These are phyloP conservation scores for Wilhelminamyces savonicus DNA, from an alignment of 805 yeast genomes.

Conservation along the genomic window DNA sequence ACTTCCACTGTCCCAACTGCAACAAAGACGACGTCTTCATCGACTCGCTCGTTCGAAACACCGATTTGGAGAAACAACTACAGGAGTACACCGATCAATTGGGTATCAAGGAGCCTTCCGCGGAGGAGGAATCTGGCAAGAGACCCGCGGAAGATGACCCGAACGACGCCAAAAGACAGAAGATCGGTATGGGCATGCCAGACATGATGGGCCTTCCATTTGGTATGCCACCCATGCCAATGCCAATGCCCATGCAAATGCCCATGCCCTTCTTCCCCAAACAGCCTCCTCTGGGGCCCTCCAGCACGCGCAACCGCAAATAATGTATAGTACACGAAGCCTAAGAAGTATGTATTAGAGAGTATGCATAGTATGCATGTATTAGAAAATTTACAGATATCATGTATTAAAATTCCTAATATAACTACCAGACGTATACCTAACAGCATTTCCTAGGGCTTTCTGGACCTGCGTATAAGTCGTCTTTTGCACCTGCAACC, in stretches of 20 bases:
- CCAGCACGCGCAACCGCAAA: too few species aligned
- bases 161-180: slow-evolving; percentile 21
- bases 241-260: slow-evolving; percentile 14
- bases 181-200: slow-evolving; percentile 9
- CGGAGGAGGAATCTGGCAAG: slow-evolving; percentile 11
- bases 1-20: slow-evolving; percentile 89
- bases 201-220: slow-evolving; percentile 11
- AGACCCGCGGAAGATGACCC: slow-evolving; percentile 12
- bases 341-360: too few species aligned
- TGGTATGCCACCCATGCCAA: slow-evolving; percentile 14
- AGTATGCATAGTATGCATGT: too few species aligned
- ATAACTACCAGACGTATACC: too few species aligned
- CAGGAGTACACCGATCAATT: slow-evolving; percentile 40
- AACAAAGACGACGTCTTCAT: slow-evolving; percentile 64
- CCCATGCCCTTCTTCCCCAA: too few species aligned
- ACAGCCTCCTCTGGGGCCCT: too few species aligned
- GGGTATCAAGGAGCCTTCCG: slow-evolving; percentile 29
- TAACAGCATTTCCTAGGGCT: too few species aligned
- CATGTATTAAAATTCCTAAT: too few species aligned
- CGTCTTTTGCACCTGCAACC: too few species aligned
- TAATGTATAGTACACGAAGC: too few species aligned
- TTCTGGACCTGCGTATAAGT: too few species aligned
- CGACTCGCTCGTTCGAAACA: slow-evolving; percentile 63
- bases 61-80: slow-evolving; percentile 51
- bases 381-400: too few species aligned